phyloP scores from a whole-genome alignment of 1,139 yeast species.

The Pneumocystis sp. region DNA sequence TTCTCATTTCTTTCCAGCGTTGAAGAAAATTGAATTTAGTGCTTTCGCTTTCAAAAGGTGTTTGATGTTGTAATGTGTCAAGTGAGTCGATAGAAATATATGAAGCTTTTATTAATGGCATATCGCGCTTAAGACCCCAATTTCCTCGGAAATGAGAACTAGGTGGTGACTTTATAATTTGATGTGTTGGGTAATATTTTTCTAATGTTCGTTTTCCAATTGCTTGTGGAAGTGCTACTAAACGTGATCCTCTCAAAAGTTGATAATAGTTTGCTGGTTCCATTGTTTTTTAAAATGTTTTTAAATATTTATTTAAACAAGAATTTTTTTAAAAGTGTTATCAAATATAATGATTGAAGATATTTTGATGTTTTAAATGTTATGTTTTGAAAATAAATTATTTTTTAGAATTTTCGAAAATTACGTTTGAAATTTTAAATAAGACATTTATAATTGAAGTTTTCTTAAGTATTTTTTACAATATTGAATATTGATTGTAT shows the following conservation, averaged over 20 bases:
- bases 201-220: not conserved
- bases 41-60: not conserved
- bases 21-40: not conserved
- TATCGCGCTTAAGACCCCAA: slow-evolving; percentile 1
- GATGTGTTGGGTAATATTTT: slow-evolving; percentile 1
- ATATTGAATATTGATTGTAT: no score
- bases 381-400: no score
- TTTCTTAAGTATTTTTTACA: no score
- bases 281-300: not conserved
- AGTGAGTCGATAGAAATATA: not conserved
- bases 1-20: slow-evolving; percentile 1
- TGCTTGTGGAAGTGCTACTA: not conserved
- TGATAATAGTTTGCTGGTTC: not conserved
- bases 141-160: not conserved
- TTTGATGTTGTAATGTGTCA: not conserved
- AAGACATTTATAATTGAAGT: no score
- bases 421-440: no score
- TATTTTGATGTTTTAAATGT: no score
- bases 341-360: no score
- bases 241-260: not conserved
- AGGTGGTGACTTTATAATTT: not conserved
- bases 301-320: not conserved
- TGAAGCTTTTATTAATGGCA: not conserved
- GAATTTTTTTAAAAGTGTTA: not conserved
- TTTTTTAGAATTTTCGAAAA: no score